Conservation (phyloP, 2,329 filamentous ascomycete species). For the Clonostachys rhizophaga region DNA sequence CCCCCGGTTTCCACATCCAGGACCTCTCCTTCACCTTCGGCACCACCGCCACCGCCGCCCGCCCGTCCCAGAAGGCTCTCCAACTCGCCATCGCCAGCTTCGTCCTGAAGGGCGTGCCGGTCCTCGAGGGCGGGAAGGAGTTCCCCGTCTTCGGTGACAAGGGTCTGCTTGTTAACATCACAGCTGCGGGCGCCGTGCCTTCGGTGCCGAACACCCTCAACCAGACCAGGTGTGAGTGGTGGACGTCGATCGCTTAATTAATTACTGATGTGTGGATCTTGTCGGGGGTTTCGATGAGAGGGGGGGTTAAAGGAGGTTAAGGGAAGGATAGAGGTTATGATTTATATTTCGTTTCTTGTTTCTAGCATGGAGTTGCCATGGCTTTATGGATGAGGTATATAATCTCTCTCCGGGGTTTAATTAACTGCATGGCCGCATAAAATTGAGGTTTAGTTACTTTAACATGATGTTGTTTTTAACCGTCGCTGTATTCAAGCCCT, state of each 20-base stretch:
- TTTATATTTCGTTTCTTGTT: no score
- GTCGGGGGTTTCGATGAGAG: no score
- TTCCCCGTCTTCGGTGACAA: slow-evolving; percentile 2
- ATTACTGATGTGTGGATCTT: no score
- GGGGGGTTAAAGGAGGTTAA: no score
- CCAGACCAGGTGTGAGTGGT: slow-evolving; percentile 6
- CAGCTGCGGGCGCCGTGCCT: not conserved
- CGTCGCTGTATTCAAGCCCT: no score
- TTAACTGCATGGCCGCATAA: no score
- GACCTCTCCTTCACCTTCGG: slow-evolving; percentile 6
- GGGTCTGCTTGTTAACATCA: slow-evolving; percentile 2
- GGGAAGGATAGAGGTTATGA: no score
- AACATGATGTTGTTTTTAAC: no score
- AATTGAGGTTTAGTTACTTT: no score
- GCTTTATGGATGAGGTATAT: no score
- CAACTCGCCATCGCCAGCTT: slow-evolving; percentile 5
- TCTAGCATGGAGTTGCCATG: no score
- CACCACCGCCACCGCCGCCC: not conserved
- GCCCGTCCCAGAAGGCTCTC: slow-evolving; percentile 1
- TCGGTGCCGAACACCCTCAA: not conserved
- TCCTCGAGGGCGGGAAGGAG: not conserved
- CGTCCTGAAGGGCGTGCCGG: slow-evolving; percentile 1
- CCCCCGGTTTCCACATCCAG: slow-evolving; percentile 7
- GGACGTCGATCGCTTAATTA: not conserved
- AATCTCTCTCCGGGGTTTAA: no score